These are phyloP conservation scores for Eutypella sp. DNA, from an alignment of 2,329 filamentous ascomycete species.

Conservation along the genomic window DNA sequence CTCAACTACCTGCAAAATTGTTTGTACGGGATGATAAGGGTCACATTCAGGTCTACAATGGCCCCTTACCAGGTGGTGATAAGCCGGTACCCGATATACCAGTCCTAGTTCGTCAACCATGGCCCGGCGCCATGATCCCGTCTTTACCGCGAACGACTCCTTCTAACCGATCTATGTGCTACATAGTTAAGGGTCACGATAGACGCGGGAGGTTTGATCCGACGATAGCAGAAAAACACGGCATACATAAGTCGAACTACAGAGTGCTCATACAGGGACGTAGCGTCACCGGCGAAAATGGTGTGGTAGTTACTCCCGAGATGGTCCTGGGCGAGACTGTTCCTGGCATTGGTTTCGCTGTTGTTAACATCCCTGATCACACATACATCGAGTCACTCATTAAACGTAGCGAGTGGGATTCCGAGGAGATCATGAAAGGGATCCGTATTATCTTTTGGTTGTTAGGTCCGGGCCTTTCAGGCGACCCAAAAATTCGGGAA, in stretches of 20 bases:
- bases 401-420: constrained; percentile 66
- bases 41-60: constrained; percentile 63
- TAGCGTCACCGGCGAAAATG: constrained; percentile 58
- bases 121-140: constrained; percentile 65
- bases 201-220: constrained; percentile 77
- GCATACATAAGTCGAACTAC: constrained; percentile 56
- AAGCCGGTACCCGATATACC: constrained; percentile 55
- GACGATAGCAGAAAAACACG: constrained; percentile 57
- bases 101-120: constrained; percentile 70
- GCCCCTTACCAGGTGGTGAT: constrained; percentile 54
- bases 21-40: constrained; percentile 64
- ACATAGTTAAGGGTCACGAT: constrained; percentile 74
- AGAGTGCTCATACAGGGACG: constrained; percentile 57
- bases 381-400: constrained; percentile 69
- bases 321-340: constrained; percentile 73
- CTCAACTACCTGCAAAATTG: constrained; percentile 62
- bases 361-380: constrained; percentile 71
- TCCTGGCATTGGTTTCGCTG: constrained; percentile 67
- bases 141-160: constrained; percentile 64
- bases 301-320: constrained; percentile 69
- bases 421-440: constrained; percentile 58
- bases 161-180: constrained; percentile 68
- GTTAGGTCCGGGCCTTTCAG: constrained; percentile 62
- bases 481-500: constrained; percentile 56
- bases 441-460: constrained; percentile 75